Evolutionary conservation across 495 filamentous ascomycete species (phyloP).

Genomic region (Penicillium malachiteum): DNA sequence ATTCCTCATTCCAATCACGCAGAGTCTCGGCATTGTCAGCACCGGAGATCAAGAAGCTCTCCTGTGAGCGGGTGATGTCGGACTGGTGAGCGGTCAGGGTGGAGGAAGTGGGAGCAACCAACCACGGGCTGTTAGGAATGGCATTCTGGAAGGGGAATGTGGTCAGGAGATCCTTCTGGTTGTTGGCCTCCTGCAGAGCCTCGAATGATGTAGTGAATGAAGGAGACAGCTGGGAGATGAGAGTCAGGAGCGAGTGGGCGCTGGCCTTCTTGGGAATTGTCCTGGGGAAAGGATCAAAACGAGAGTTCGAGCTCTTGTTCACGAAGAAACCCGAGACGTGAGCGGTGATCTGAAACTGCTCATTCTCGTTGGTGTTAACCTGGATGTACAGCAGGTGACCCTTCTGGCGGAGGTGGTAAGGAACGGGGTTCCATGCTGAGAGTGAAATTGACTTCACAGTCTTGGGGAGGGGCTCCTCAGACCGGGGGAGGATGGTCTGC

Average conservation of each 20-base stretch:
- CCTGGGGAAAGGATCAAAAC: constrained; percentile 86
- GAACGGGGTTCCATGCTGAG: constrained; percentile 95
- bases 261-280: constrained; percentile 63
- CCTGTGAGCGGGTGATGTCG: constrained; percentile 87
- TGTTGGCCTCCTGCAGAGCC: constrained; percentile 75
- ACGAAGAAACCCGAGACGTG: constrained; percentile 95
- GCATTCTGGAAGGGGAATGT: constrained; percentile 95
- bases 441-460: constrained; percentile 85
- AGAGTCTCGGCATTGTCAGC: constrained; percentile 91
- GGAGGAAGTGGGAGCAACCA: constrained; percentile 67
- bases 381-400: constrained; percentile 93
- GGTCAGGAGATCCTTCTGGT: constrained; percentile 78
- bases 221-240: constrained; percentile 75
- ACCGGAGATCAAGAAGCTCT: constrained; percentile 84
- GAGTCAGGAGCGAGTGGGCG: constrained; percentile 82
- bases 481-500: constrained; percentile 66
- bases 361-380: constrained; percentile 84
- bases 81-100: constrained; percentile 67
- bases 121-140: constrained; percentile 89
- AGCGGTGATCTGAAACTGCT: constrained; percentile 88
- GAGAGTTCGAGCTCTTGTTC: constrained; percentile 85
- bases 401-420: constrained; percentile 82
- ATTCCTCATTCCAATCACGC: constrained; percentile 98
- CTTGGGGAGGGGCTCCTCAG: constrained; percentile 68
- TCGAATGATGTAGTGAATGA: constrained; percentile 75